Base-by-base conservation (phyloP, 495 filamentous ascomycete genomes). In the Penicillium simplicissimum region DNA sequence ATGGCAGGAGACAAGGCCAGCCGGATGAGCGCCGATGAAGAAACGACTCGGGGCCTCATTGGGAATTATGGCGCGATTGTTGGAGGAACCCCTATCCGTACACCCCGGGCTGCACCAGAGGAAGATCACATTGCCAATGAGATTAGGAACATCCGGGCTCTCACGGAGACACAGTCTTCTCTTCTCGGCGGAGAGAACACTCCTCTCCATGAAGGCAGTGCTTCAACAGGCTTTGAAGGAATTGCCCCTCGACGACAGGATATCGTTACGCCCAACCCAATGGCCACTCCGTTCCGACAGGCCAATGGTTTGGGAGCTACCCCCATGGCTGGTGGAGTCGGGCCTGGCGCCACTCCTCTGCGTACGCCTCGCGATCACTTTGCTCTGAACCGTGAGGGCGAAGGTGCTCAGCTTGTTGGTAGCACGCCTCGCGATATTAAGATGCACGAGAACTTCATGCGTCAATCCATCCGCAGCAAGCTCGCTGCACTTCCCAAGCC, bases 91-190 rank as follows among this genome's bases (percentile, higher is more conserved):
- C 96, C 96, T 1, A 96, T 98, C 64, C 84, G 95, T 58, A 98
- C 95, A 37, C 95, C 95, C 2, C 84, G 87, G 68, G 93, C 92
- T 17, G 89, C 95, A 0, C 89, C 93, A 8, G 90, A 96, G 70
- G 93, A 98, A 69, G 96, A 98, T 72, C 87, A 90, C 63, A 92
- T 98, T 54, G 91, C 94, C 54, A 98, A 98, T 69, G 95, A 98
- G 74, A 96, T 98, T 59, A 88, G 86, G 61, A 98, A 98, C 72
- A 97, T 97, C 57, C 84, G 91, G 40, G 92, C 93, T 8, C 78
- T 97, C 48, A 97, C 93, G 0, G 91, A 97, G 68, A 98, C 95
- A 0, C 90, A 97, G 69, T 97, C 94, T n/a, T 96, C 92, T 17
- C 80, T 98, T 15, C 83, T 98, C 17, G 95, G 95, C 57, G 95